Evolutionary conservation across 768 basidiomycete species (phyloP), one percentile per base, ranked within the genome.

Genomic region (Pleurotus cornucopiae): DNA sequence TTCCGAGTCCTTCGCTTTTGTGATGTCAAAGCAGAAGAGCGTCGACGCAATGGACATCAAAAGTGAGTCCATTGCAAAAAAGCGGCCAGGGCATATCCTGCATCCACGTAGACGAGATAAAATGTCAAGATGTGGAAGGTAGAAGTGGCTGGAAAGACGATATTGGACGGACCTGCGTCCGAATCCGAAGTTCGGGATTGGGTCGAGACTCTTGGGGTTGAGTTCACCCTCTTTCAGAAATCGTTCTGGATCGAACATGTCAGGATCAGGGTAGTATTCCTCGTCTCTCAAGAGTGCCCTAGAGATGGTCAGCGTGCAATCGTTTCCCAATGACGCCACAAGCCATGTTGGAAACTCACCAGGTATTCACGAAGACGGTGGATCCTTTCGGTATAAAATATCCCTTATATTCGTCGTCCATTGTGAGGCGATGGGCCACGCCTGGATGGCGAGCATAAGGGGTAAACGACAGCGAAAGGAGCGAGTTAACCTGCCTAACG

Each of bases 61-160:
- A 18, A 62, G 68, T 0, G 84, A 83, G 3, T 79, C 76, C 58
- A 88, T 86, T 54, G 83, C 82, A 25, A 89, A 76, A 64, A 85
- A 69, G 34, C 67, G 61, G 11, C 88, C 88, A 0, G 88, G 86
- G 64, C 88, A 89, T 37, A 76, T 77, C 49, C 84, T 25, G 5
- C 23, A 5, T 5, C 23, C 23, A 25, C 23, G 23, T 83, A 57
- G 3, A 20, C 16, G 16, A 30, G 9, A 16, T 18, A 34, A 1
- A 25, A 25, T 5, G 16, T 47, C 23, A 25, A 49, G 5, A 49
- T n/a, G 21, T 13, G 26, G 9, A 11, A 4, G 18, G 18, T 18
- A 18, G 18, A 18, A 18, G 18, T 18, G 18, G 13, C 5, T 14
- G n/a, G 38, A 6, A n/a, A 11, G 7, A 37, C 16, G n/a, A 25